Percentiles rank a stretch among this genome's conserved stretches.
Conservation (phyloP, 2,329 filamentous ascomycete species). For the Cytospora leucostoma region DNA sequence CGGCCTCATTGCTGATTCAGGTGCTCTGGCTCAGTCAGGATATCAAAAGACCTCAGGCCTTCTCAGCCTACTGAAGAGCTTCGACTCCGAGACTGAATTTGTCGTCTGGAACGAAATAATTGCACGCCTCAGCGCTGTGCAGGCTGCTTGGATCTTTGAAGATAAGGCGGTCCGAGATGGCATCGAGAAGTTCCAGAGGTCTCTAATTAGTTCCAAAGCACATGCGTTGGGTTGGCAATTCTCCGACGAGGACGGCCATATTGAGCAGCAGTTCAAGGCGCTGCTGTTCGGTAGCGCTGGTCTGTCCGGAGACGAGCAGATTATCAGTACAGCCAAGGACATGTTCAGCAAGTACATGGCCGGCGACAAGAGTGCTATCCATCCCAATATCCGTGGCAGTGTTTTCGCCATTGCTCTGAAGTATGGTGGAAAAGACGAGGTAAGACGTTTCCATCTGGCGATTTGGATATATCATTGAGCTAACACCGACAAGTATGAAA, state of each 20-base stretch:
- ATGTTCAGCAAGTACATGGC: slow-evolving; percentile 85
- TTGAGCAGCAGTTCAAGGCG: slow-evolving; percentile 92
- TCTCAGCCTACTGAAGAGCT: slow-evolving; percentile 80
- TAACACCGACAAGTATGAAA: slow-evolving; percentile 62
- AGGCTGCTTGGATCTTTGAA: slow-evolving; percentile 87
- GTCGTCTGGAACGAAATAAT: slow-evolving; percentile 95
- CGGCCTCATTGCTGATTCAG: slow-evolving; percentile 92
- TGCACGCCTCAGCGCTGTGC: slow-evolving; percentile 74
- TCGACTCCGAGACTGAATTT: slow-evolving; percentile 82
- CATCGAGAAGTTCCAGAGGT: slow-evolving; percentile 79
- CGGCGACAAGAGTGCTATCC: slow-evolving; percentile 79
- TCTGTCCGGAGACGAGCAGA: slow-evolving; percentile 73
- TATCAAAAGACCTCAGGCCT: slow-evolving; percentile 93
- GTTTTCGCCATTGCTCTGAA: slow-evolving; percentile 85
- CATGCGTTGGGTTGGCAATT: slow-evolving; percentile 90
- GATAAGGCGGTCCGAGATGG: slow-evolving; percentile 71
- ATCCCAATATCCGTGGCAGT: slow-evolving; percentile 86
- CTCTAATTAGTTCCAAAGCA: slow-evolving; percentile 75
- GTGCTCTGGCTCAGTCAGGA: slow-evolving; percentile 83
- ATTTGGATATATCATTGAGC: not conserved
- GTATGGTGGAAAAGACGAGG: slow-evolving; percentile 82
- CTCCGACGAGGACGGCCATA: slow-evolving; percentile 79
- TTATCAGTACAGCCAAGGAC: slow-evolving; percentile 79
- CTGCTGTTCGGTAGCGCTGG: slow-evolving; percentile 86
- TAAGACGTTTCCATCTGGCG: slow-evolving; percentile 38